Percentiles rank a stretch among this genome's conserved stretches.
Evolutionary conservation across 805 yeast species (phyloP).

Genomic region (Candida boidinii): DNA sequence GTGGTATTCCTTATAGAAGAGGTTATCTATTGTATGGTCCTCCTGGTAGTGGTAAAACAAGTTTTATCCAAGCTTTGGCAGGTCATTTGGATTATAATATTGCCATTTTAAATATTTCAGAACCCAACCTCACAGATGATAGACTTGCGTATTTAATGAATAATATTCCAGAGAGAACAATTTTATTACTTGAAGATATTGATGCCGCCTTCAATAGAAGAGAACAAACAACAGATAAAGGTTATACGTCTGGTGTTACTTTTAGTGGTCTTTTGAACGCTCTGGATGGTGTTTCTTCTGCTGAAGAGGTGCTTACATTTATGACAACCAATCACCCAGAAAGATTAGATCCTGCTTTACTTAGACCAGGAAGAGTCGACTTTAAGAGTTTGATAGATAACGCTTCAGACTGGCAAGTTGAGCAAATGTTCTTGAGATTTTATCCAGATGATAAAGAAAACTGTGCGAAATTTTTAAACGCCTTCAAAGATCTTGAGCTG

Average conservation of each 20-base stretch:
- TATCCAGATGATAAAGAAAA: conserved; percentile 54
- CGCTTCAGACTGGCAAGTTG: conserved; percentile 77
- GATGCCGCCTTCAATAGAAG: conserved; percentile 93
- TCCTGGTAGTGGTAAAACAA: conserved; percentile 95
- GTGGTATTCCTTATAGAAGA: conserved; percentile 97
- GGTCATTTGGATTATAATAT: conserved; percentile 95
- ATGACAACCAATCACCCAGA: conserved; percentile 99
- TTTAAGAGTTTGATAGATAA: conserved; percentile 74
- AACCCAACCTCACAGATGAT: conserved; percentile 88
- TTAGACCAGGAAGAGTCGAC: conserved; percentile 94
- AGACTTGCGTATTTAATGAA: conserved; percentile 92
- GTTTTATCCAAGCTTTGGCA: conserved; percentile 92
- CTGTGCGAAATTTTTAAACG: conserved; percentile 43
- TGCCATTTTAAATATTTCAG: conserved; percentile 86
- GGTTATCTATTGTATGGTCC: conserved; percentile 95
- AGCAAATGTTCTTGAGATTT: conserved; percentile 80
- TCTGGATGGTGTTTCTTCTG: conserved; percentile 93
- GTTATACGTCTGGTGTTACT: conserved; percentile 83
- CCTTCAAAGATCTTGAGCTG: conserved; percentile 37
- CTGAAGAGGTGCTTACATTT: conserved; percentile 92
- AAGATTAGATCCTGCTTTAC: conserved; percentile 80
- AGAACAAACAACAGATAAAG: conserved; percentile 65
- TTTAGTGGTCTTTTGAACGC: conserved; percentile 93
- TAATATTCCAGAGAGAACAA: conserved; percentile 85
- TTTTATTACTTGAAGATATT: conserved; percentile 80